Percentiles rank a stretch among this genome's conserved stretches.
These are phyloP conservation scores for Penicillium polonicum DNA, from an alignment of 2,329 filamentous ascomycete species.

Conservation along the genomic window DNA sequence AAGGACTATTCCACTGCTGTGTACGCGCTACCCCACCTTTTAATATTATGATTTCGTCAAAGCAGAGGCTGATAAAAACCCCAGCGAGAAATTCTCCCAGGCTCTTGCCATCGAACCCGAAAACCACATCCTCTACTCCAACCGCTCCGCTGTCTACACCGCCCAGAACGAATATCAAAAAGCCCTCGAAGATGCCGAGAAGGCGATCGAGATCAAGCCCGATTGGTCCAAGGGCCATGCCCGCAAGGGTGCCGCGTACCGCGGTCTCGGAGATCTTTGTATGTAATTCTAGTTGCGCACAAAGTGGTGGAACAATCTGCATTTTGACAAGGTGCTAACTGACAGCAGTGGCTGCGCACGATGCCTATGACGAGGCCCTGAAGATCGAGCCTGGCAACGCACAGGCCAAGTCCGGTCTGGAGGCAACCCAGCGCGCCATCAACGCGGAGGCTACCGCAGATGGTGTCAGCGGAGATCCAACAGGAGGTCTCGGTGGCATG, in stretches of 20 bases:
- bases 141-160: constrained; percentile 82
- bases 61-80: constrained; percentile 14
- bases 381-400: constrained; percentile 90
- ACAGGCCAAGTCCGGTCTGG: constrained; percentile 84
- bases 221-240: constrained; percentile 98
- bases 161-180: constrained; percentile 85
- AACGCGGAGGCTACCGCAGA: constrained; percentile 69
- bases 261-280: constrained; percentile 79
- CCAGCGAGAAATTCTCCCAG: constrained; percentile 87
- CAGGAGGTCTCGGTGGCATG: constrained; percentile 79
- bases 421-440: constrained; percentile 83
- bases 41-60: constrained; percentile 1
- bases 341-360: constrained; percentile 66
- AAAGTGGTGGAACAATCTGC: not conserved
- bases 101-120: constrained; percentile 82
- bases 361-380: constrained; percentile 91
- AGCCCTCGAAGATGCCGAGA: constrained; percentile 84
- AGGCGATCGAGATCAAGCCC: constrained; percentile 90
- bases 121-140: constrained; percentile 98
- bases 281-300: constrained; percentile 29
- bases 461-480: constrained; percentile 62
- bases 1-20: constrained; percentile 96
- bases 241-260: constrained; percentile 85
- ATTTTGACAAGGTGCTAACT: not conserved
- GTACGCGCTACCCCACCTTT: constrained; percentile 58